Conservation (phyloP, 2,329 filamentous ascomycete genomes). For the Aspergillus phoenicis region DNA sequence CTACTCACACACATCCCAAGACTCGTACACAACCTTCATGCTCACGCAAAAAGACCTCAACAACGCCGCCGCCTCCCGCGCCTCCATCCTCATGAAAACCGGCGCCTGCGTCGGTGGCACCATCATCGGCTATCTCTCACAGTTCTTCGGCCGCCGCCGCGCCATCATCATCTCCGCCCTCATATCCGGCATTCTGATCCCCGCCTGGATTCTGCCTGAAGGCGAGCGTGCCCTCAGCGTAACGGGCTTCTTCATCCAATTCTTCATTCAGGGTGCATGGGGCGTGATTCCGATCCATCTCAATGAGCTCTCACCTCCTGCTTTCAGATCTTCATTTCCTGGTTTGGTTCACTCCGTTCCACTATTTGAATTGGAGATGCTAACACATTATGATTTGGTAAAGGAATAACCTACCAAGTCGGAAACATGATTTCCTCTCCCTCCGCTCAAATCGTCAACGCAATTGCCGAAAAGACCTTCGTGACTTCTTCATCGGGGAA, state of each 20-base stretch:
- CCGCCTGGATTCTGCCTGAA: constrained; percentile 66
- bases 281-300: constrained; percentile 72
- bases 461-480: constrained; percentile 65
- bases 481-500: constrained; percentile 59
- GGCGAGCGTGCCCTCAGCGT: constrained; percentile 33
- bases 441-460: constrained; percentile 76
- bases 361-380: background rate
- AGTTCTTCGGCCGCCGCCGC: constrained; percentile 71
- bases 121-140: constrained; percentile 66
- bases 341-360: constrained; percentile 42
- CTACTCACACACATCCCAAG: constrained; percentile 78
- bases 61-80: constrained; percentile 67
- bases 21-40: constrained; percentile 83
- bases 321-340: constrained; percentile 68
- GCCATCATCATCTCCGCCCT: constrained; percentile 62
- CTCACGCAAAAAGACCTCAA: constrained; percentile 69
- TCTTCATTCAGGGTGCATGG: constrained; percentile 72
- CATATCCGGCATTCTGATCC: constrained; percentile 68
- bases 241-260: constrained; percentile 54
- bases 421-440: constrained; percentile 66
- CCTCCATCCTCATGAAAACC: constrained; percentile 78
- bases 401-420: constrained; percentile 66
- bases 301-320: constrained; percentile 73
- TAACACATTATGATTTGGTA: background rate
- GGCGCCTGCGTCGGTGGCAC: constrained; percentile 67